phyloP scores from a whole-genome alignment of 495 filamentous ascomycete species.

The Aeminium ludgeri region DNA sequence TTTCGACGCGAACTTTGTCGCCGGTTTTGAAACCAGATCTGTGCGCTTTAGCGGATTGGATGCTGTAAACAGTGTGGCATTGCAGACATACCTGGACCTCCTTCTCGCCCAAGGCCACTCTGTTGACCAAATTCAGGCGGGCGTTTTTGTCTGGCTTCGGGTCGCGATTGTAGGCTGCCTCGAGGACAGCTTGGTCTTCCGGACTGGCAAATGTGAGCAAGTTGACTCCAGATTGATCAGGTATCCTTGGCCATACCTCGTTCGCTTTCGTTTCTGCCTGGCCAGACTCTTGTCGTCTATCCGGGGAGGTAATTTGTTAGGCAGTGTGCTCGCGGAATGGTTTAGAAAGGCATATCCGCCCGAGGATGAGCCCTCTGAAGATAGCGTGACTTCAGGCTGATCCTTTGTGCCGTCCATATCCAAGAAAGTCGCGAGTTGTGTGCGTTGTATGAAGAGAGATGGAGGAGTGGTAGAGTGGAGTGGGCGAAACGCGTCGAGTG shows the following conservation, averaged over 20 bases:
- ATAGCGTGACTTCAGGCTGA: too few species aligned
- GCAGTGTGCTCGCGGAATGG: constrained; percentile 49
- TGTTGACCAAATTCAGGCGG: constrained; percentile 64
- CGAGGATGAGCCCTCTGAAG: background rate
- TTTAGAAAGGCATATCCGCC: constrained; percentile 40
- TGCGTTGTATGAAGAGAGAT: too few species aligned
- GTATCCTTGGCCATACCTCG: constrained; percentile 24
- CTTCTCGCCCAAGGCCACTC: constrained; percentile 84
- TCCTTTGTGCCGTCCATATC: too few species aligned
- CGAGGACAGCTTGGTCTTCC: constrained; percentile 80
- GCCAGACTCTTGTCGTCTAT: constrained; percentile 52
- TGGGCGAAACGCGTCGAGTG: too few species aligned
- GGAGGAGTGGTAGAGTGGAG: too few species aligned
- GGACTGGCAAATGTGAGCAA: constrained; percentile 33
- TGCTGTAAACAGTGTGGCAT: constrained; percentile 9
- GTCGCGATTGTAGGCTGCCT: constrained; percentile 70
- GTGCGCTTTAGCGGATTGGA: background rate
- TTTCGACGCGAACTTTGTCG: constrained; percentile 86
- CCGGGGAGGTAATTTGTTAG: constrained; percentile 42
- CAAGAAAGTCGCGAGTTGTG: too few species aligned
- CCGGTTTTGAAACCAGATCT: constrained; percentile 99
- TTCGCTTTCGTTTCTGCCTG: constrained; percentile 52
- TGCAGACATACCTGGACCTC: constrained; percentile 64
- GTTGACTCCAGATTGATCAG: constrained; percentile 1
- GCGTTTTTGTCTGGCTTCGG: constrained; percentile 85